Evolutionary conservation across 176 grass and related monocot species (phyloP).

Genomic region (Chrysopogon serrulatus): DNA sequence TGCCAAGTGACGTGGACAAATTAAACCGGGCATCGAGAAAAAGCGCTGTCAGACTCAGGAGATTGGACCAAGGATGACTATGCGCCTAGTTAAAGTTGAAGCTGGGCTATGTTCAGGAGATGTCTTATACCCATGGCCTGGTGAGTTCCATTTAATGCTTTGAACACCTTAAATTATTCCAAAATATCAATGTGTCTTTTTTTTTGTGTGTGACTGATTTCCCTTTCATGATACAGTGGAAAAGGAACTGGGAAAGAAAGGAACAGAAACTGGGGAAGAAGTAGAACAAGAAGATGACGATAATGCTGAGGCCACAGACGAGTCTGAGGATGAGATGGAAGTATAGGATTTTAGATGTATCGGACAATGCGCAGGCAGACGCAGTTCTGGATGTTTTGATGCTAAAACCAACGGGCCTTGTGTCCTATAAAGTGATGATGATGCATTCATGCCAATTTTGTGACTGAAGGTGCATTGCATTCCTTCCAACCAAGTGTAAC

Average conservation of each 20-base stretch:
- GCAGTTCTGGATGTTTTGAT: background rate
- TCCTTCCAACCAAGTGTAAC: background rate
- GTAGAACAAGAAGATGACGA: background rate
- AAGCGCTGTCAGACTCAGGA: slow-evolving; percentile 88
- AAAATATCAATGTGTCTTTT: background rate
- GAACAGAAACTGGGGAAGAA: slow-evolving; percentile 9
- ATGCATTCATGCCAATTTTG: background rate
- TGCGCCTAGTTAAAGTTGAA: slow-evolving; percentile 84
- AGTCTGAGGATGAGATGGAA: background rate
- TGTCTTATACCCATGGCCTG: slow-evolving; percentile 64
- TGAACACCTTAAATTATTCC: background rate
- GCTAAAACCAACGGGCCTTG: background rate
- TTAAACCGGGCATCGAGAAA: slow-evolving; percentile 72
- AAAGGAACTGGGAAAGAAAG: slow-evolving; percentile 6
- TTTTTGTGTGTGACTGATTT: background rate
- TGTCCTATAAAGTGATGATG: background rate
- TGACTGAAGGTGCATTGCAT: background rate
- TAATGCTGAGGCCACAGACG: background rate
- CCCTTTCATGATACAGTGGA: background rate
- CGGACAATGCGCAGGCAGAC: background rate
- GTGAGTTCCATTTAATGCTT: slow-evolving; percentile 25
- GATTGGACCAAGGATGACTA: slow-evolving; percentile 74
- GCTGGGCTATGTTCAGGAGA: slow-evolving; percentile 74
- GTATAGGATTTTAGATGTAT: slow-evolving; percentile 1
- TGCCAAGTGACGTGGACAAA: slow-evolving; percentile 68